phyloP scores from a whole-genome alignment of 2,329 filamentous ascomycete species.

The Cercospora zeina region DNA sequence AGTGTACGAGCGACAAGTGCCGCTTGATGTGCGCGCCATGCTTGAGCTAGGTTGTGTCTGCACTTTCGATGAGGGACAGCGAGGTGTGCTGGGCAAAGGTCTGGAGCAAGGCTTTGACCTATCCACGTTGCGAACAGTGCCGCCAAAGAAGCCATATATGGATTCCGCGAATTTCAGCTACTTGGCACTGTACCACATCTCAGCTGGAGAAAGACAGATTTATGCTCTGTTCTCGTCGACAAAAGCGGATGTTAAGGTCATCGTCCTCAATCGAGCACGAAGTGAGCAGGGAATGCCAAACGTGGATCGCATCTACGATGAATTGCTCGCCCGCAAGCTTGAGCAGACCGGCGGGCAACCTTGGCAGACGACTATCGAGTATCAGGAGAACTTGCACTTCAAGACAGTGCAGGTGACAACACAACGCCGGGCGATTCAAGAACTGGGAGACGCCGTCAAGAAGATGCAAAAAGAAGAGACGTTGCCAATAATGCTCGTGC shows the following conservation, averaged over 20 bases:
- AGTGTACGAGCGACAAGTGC: slow-evolving; percentile 92
- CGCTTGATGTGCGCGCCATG: slow-evolving; percentile 80
- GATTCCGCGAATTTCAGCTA: slow-evolving; percentile 68
- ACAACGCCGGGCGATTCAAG: slow-evolving; percentile 81
- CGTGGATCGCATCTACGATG: slow-evolving; percentile 80
- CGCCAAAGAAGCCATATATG: slow-evolving; percentile 72
- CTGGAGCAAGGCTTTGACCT: slow-evolving; percentile 93
- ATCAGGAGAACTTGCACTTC: slow-evolving; percentile 83
- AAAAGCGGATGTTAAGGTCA: slow-evolving; percentile 75
- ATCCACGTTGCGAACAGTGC: slow-evolving; percentile 66
- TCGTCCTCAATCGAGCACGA: slow-evolving; percentile 80
- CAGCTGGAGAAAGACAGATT: slow-evolving; percentile 84
- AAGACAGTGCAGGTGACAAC: slow-evolving; percentile 86
- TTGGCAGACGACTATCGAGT: slow-evolving; percentile 79
- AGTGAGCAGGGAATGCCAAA: slow-evolving; percentile 88
- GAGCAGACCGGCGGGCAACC: slow-evolving; percentile 67
- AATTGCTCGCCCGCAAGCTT: slow-evolving; percentile 66
- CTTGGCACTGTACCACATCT: slow-evolving; percentile 89
- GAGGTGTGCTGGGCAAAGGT: slow-evolving; percentile 87
- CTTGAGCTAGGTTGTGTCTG: slow-evolving; percentile 88
- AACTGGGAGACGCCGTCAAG: slow-evolving; percentile 84
- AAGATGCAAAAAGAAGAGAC: slow-evolving; percentile 84
- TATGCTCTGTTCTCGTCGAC: slow-evolving; percentile 90
- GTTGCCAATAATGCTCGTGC: slow-evolving; percentile 76
- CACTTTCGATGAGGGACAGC: slow-evolving; percentile 87